These are phyloP conservation scores for Naegleria lovaniensis DNA, from an alignment of 208 protist species.

Conservation along the genomic window DNA sequence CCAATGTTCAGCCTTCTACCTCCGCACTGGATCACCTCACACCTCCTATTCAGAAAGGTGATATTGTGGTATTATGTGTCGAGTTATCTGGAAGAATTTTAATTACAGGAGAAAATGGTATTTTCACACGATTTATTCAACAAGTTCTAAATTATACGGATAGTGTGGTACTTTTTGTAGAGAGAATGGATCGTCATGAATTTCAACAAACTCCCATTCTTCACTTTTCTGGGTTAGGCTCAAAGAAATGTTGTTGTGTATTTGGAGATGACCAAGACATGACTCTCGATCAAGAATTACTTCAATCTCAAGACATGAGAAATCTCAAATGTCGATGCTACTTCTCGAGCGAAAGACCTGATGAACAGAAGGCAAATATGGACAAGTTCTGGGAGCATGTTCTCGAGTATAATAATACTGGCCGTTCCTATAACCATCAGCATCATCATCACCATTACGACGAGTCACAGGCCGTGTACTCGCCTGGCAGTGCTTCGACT, in stretches of 20 bases:
- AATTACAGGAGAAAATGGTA: not conserved
- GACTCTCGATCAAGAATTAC: not conserved
- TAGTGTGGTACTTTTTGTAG: conserved; percentile 11
- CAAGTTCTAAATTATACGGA: not conserved
- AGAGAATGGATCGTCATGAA: not conserved
- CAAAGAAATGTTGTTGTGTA: not conserved
- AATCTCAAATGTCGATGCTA: not conserved
- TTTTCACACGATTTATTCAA: not conserved
- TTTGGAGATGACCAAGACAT: conserved; percentile 13
- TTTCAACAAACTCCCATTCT: not conserved
- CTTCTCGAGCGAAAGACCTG: not conserved
- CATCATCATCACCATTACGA: too few relatives aligned
- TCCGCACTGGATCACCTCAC: not conserved
- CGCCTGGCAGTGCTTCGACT: too few relatives aligned
- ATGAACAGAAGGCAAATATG: not conserved
- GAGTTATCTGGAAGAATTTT: conserved; percentile 7
- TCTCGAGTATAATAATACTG: not conserved
- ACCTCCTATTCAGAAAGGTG: not conserved
- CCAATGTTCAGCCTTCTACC: not conserved
- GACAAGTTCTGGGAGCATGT: not conserved
- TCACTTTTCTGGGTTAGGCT: too few relatives aligned
- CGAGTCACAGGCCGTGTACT: too few relatives aligned
- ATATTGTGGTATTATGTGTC: conserved; percentile 10
- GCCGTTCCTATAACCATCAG: too few relatives aligned
- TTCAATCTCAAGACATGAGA: not conserved